phyloP scores from a whole-genome alignment of 2,329 filamentous ascomycete species.

The Cladosporium sp. region DNA sequence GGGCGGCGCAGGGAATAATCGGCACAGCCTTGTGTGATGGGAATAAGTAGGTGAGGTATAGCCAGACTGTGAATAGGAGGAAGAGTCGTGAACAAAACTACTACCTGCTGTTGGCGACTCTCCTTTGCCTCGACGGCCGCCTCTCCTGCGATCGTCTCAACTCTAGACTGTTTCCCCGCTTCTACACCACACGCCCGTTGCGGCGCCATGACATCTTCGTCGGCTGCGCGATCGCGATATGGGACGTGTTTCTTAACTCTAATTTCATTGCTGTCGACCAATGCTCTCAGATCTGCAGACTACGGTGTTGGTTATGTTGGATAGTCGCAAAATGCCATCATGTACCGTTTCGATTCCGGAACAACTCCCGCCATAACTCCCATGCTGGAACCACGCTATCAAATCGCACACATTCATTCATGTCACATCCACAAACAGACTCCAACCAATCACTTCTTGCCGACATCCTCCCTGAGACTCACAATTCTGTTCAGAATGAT shows the following conservation, averaged over 20 bases:
- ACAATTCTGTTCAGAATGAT: slow-evolving; percentile 89
- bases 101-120: no score
- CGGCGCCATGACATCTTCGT: background rate
- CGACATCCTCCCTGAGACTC: slow-evolving; percentile 80
- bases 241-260: background rate
- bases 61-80: background rate
- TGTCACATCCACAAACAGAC: background rate
- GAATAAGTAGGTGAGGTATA: background rate
- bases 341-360: background rate
- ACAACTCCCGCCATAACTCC: background rate
- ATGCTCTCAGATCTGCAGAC: no score
- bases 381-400: background rate
- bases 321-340: no score
- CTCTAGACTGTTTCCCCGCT: background rate
- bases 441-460: slow-evolving; percentile 47
- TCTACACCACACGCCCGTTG: background rate
- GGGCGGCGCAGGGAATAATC: background rate
- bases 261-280: background rate
- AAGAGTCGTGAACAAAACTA: background rate
- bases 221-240: background rate
- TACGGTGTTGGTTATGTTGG: no score
- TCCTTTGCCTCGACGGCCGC: no score
- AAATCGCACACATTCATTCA: slow-evolving; percentile 3
- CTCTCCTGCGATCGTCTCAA: no score
- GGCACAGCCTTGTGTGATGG: background rate